phyloP scores from a whole-genome alignment of 169 alveolate genomes.

The Cytauxzoon felis region DNA sequence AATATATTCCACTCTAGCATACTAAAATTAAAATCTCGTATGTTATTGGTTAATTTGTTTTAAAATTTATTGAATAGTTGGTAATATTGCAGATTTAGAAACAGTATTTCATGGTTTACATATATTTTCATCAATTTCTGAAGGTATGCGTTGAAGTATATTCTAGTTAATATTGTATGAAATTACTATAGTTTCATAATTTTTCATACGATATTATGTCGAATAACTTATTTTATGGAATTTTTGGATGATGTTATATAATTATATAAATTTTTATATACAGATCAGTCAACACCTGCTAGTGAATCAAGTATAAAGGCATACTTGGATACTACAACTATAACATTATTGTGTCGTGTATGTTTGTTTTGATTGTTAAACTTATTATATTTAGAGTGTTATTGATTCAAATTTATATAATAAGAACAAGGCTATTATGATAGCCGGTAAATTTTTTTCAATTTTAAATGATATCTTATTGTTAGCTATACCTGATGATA shows the following conservation, averaged over 20 bases:
- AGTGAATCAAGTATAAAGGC: neutral
- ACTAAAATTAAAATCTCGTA: constrained; percentile 43
- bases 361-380: neutral
- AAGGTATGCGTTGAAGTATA: too few relatives aligned
- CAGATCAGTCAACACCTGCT: too few relatives aligned
- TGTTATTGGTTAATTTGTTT: neutral
- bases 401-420: constrained; percentile 39
- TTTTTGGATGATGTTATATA: too few relatives aligned
- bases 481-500: constrained; percentile 57
- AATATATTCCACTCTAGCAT: neutral
- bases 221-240: too few relatives aligned
- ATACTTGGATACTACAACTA: constrained; percentile 1
- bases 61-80: constrained; percentile 5
- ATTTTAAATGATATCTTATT: neutral
- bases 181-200: too few relatives aligned
- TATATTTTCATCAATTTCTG: constrained; percentile 12
- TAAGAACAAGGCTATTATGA: constrained; percentile 46
- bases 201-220: too few relatives aligned
- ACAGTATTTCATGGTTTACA: constrained; percentile 26
- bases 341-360: constrained; percentile 6
- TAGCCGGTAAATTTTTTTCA: neutral
- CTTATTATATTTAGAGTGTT: constrained; percentile 3
- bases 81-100: constrained; percentile 43
- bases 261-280: too few relatives aligned
- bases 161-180: too few relatives aligned